Evolutionary conservation across 1,284 basidiomycete species (phyloP), one percentile per base, ranked within the genome.

Genomic region (Leccinum griseonigrum): DNA sequence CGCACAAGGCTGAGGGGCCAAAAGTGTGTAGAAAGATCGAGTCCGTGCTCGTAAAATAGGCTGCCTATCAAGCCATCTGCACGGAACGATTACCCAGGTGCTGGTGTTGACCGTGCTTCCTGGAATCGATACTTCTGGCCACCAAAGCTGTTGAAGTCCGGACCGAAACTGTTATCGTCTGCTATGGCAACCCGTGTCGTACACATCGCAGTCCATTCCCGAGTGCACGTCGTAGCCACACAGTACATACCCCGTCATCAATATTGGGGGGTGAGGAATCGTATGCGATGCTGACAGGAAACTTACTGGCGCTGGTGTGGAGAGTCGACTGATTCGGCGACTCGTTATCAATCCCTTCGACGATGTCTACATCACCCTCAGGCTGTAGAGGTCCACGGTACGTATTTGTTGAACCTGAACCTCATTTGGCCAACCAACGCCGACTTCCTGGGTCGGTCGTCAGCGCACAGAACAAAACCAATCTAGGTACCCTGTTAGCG

Each of bases 291-390:
- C 4, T 14, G 13, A 38, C 16, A 0, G 11, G 16, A 2, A 13
- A 59, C 69, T 43, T 34, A 66, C 71, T 53, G 26, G 59, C 46
- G 60, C 75, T 77, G 0, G 88, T 88, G 71, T 92, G 90, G 13
- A 92, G 73, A 11, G 85, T 87, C 2, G 81, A 79, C 58, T 78
- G 75, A 68, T 91, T 84, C 10, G 83, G 79, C 0, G 75, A 70
- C 65, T 79, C 75, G 65, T 83, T 80, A 67, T 90, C 88, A 32
- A 88, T 83, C 16, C 83, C 87, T 73, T 91, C 88, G 36, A 90
- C 62, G 57, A 90, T 86, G 70, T 90, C 88, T 38, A 88, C 78
- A 71, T 90, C 84, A 1, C 85, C 69, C 69, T n/a, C n/a, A n/a
- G n/a, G n/a, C n/a, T 73, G 48, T 43, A 31, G 11, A 26, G n/a